Evolutionary conservation across 371 early-diverging fungal species (phyloP), one percentile per base, ranked within the genome.

Genomic region (Circinella umbellata): DNA sequence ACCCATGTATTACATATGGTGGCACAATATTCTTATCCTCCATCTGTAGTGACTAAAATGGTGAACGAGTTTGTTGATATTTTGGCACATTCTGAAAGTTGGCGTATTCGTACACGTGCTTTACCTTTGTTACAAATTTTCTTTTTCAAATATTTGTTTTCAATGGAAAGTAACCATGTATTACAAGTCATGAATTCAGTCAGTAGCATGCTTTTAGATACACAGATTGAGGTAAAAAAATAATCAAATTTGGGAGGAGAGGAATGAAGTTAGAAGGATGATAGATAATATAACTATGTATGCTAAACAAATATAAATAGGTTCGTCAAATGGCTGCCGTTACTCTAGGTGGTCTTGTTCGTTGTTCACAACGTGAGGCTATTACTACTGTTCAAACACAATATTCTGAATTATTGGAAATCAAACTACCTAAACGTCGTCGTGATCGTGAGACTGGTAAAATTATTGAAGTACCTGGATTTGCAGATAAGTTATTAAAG

Each of bases 281-380:
- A 42, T 42, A 9, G 6, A 42, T 42, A 42, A 11, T 9, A 9
- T 42, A 42, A 42, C 3, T 6, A 42, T 42, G 3, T 9, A 42
- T 9, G 6, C 42, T 42, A 42, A 42, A 69, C 46, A 35, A 65
- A 37, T 13, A 59, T 35, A 38, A 49, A 61, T 73, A 92, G 87
- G 93, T 95, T 20, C 89, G 96, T 1, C 92, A 93, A 75, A 73
- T 94, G 69, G 96, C 96, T 0, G 88, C 92, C 5, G 84, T 88
- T 3, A 94, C 97, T 3, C 76, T 96, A 27, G 88, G 95, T 39
- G 95, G 94, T 20, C 80, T 96, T 62, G 89, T 96, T 20, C 90
- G 94, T 49, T 96, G 97, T 64, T 95, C 94, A 4, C 92, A 91
- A 65, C 75, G 94, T 11, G 90, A 89, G 27, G 90, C 94, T 10